phyloP scores from a whole-genome alignment of 257 asterid species.

The Lycium barbarum region DNA sequence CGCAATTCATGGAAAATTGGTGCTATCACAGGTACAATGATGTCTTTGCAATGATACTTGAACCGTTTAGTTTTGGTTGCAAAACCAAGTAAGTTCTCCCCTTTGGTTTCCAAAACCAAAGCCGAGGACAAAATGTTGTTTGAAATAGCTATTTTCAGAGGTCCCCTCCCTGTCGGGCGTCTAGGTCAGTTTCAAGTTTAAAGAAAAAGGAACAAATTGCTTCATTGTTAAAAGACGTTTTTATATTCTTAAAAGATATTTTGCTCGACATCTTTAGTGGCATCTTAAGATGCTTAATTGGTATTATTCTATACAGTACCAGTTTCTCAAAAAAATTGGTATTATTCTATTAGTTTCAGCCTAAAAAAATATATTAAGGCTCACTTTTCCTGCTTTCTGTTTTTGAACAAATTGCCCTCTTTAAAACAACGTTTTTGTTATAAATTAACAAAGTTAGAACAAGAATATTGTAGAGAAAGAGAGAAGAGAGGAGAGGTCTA shows the following conservation, averaged over 20 bases:
- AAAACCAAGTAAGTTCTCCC: background rate
- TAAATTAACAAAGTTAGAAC: too few relatives aligned
- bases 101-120: background rate
- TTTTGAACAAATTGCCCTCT: too few relatives aligned
- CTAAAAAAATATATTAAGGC: too few relatives aligned
- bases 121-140: background rate
- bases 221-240: background rate
- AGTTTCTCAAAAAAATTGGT: too few relatives aligned
- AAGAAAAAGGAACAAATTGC: background rate
- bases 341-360: too few relatives aligned
- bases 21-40: conserved; percentile 86
- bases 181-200: background rate
- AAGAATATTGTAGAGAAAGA: too few relatives aligned
- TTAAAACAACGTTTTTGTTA: too few relatives aligned
- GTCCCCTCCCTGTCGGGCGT: background rate
- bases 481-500: too few relatives aligned
- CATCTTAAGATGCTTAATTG: too few relatives aligned
- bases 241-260: background rate
- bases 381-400: too few relatives aligned
- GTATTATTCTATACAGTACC: too few relatives aligned
- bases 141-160: background rate
- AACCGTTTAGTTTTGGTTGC: background rate
- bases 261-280: background rate
- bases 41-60: background rate
- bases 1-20: conserved; percentile 99